Percentiles rank a stretch among this genome's conserved stretches.
These are phyloP conservation scores for Talaromyces atroroseus DNA, from an alignment of 2,329 filamentous ascomycete species.

Conservation along the genomic window DNA sequence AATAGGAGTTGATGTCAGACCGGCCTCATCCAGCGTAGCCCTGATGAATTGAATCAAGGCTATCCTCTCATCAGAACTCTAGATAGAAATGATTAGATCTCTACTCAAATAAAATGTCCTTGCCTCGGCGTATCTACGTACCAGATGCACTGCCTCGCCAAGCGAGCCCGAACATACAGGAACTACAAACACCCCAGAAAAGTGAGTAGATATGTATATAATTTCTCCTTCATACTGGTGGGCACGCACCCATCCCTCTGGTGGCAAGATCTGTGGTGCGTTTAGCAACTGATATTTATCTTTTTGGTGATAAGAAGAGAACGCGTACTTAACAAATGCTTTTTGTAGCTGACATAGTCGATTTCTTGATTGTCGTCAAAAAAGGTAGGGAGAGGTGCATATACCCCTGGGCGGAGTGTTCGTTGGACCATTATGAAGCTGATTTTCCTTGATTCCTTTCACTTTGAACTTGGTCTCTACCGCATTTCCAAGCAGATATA, in stretches of 20 bases:
- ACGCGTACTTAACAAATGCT: conserved; percentile 19
- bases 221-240: no score
- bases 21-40: conserved; percentile 17
- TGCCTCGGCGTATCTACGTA: conserved; percentile 1
- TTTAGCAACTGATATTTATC: neutral
- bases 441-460: neutral
- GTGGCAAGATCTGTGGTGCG: neutral
- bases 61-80: conserved; percentile 18
- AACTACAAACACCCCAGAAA: conserved; percentile 10
- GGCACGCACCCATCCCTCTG: conserved; percentile 5
- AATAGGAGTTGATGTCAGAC: conserved; percentile 18
- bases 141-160: conserved; percentile 22
- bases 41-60: conserved; percentile 20
- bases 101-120: neutral
- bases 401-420: conserved; percentile 15
- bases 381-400: conserved; percentile 18
- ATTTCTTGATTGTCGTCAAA: conserved; percentile 20
- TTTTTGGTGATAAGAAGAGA: neutral
- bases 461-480: no score
- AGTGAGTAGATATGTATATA: neutral
- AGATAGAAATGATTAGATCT: neutral
- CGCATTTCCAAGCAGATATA: no score
- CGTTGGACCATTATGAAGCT: conserved; percentile 1
- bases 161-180: conserved; percentile 22
- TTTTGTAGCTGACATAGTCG: conserved; percentile 20